Base-by-base conservation (phyloP, 257 asterid species). In the Solanum infundibuliforme region DNA sequence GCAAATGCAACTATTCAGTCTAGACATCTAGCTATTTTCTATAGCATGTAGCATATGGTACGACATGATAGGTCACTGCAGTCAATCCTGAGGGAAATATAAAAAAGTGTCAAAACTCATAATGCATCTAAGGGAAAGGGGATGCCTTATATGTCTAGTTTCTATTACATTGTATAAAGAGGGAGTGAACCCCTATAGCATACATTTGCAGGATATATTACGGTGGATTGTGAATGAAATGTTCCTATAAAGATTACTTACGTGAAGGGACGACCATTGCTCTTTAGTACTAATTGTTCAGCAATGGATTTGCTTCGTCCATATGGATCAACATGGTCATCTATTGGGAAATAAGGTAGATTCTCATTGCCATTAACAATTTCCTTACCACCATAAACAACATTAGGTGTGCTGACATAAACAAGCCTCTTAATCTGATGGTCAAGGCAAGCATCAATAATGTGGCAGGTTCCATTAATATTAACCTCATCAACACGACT, bases 231-330 rank as follows among this genome's bases (percentile, higher is more conserved):
- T 27, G 68, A 46, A 16, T 18, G 39, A 43, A 27, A 29, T 46
- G 85, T 46, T 18, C 20, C 27, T 86, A 16, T 16, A 60, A 87
- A 58, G 83, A 66, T 38, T 18, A 90, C 98, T 88, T 90, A 95
- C 98, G 89, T 96, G 89, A 95, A 92, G 89, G 98, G 90, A 66
- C 94, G 96, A 36, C 96, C 97, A 86, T 92, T 97, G 91, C 90
- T 94, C 96, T 94, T 96, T 82, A 96, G 90, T 85, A 97, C 98
- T 13, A 97, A 88, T 85, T 97, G 99, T 89, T 96, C 99, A 20
- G 99, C 99, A 68, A 97, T 90, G 21, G 98, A 92, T 93, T 95
- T 97, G 88, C 99, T 96, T 27, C 98, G 98, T 72, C 96, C 98
- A 91, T 97, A 97, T 16, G 98, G 90, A 87, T 96, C 99, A 16